phyloP scores from a whole-genome alignment of 2,329 filamentous ascomycete genomes.

The Nemania sp. region DNA sequence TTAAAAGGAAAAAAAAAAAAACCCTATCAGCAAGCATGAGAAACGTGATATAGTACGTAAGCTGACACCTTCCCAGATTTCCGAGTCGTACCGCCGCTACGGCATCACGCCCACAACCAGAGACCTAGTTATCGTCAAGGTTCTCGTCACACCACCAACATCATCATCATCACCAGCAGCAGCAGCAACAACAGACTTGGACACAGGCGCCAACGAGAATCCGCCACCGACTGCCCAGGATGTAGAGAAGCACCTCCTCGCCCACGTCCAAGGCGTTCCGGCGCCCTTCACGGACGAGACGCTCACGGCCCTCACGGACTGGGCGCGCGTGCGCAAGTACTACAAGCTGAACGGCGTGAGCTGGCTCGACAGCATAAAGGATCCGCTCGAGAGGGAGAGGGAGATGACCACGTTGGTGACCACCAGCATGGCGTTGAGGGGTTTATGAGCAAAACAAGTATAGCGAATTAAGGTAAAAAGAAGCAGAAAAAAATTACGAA shows the following conservation, averaged over 20 bases:
- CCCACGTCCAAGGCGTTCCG: slow-evolving; percentile 64
- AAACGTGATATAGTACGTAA: too few species aligned
- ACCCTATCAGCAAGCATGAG: too few species aligned
- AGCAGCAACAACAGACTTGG: not conserved
- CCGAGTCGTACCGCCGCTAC: slow-evolving; percentile 87
- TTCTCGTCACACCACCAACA: slow-evolving; percentile 56
- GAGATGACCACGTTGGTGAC: slow-evolving; percentile 73
- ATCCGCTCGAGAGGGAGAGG: slow-evolving; percentile 49
- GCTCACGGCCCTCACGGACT: slow-evolving; percentile 64
- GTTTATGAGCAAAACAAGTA: slow-evolving; percentile 49
- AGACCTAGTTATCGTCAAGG: slow-evolving; percentile 79
- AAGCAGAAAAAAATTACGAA: not conserved
- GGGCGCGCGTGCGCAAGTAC: slow-evolving; percentile 75
- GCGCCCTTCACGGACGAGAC: slow-evolving; percentile 65
- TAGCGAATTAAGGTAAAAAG: slow-evolving; percentile 1
- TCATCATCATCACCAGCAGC: not conserved
- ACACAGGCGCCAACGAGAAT: not conserved
- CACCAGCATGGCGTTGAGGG: slow-evolving; percentile 78
- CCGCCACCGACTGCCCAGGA: slow-evolving; percentile 44
- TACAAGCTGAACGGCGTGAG: slow-evolving; percentile 78
- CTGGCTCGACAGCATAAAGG: slow-evolving; percentile 52
- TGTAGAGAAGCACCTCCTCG: slow-evolving; percentile 62
- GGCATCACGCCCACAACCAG: slow-evolving; percentile 75
- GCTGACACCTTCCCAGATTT: slow-evolving; percentile 68
- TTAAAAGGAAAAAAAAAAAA: too few species aligned